Base-by-base conservation (phyloP, 139 green algal species). In the Microglena sp. region DNA sequence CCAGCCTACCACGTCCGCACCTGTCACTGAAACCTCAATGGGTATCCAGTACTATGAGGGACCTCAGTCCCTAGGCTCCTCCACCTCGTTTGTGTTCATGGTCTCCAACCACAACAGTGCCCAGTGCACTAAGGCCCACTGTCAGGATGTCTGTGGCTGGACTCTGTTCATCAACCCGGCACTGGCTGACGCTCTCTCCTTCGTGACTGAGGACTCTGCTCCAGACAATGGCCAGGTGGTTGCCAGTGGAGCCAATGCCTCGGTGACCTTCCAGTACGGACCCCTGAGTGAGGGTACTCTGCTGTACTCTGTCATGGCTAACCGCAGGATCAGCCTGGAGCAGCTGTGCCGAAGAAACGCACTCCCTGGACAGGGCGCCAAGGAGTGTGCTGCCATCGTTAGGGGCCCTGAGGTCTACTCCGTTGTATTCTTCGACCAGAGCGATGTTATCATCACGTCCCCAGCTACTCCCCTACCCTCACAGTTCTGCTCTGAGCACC, bases 41-140 rank as follows among this genome's bases (percentile, higher is more conserved):
- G 53, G 30, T 28, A 43, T 76, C n/a, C 40, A 57, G 62, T 76
- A 76, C 69, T 71, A 67, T 29, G 62, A 76, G 69, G 22, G 45
- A 35, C 27, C 2, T 5, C 22, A n/a, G 2, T 33, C 5, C n/a
- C 18, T 45, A 5, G n/a, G n/a, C n/a, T 28, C 43, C 33, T 43
- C 11, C 22, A 76, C 36, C 28, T n/a, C n/a, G n/a, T 76, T 71
- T 31, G 54, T 45, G 33, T 76, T 71, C 56, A 35, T 76, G 62
- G 62, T 76, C 22, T 55, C 69, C 45, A 60, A 74, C 50, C 53
- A 69, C 62, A 71, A 66, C 44, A 29, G 35, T 0, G 45, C 24
- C 1, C 22, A 22, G 33, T 33, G 26, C 34, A 45, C 1, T 45
- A 67, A 76, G 62, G n/a, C 1, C 2, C 54, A 76, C 45, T 76